A percentile compares a stretch with the other conserved stretches of the same genome.
These are phyloP conservation scores for Clathrus columnatus DNA, from an alignment of 768 basidiomycete genomes.

Conservation along the genomic window DNA sequence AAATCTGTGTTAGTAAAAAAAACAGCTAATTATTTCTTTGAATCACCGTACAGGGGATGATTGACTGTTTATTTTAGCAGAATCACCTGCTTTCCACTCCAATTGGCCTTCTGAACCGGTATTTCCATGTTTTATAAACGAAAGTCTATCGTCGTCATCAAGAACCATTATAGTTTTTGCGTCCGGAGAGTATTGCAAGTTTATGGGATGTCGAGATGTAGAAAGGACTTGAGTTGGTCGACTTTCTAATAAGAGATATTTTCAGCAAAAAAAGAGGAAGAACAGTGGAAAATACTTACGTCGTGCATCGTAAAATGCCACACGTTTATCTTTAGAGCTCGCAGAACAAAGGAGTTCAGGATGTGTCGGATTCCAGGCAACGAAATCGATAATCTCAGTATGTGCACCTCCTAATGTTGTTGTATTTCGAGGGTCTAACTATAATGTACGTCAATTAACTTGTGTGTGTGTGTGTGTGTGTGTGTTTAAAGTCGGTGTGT, in stretches of 20 bases:
- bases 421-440: slow-evolving; percentile 69
- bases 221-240: slow-evolving; percentile 51
- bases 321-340: slow-evolving; percentile 61
- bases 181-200: slow-evolving; percentile 68
- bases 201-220: slow-evolving; percentile 50
- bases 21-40: slow-evolving; percentile 20
- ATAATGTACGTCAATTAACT: background rate
- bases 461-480: background rate
- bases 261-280: background rate
- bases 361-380: slow-evolving; percentile 81
- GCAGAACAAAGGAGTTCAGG: slow-evolving; percentile 78
- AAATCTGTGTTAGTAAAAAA: too few species aligned
- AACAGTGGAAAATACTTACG: slow-evolving; percentile 37
- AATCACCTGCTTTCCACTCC: slow-evolving; percentile 27
- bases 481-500: background rate
- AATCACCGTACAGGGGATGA: slow-evolving; percentile 26
- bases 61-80: background rate
- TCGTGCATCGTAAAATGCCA: slow-evolving; percentile 80
- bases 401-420: slow-evolving; percentile 62
- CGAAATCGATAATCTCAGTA: slow-evolving; percentile 69
- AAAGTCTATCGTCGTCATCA: slow-evolving; percentile 50
- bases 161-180: slow-evolving; percentile 58
- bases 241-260: slow-evolving; percentile 42
- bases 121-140: slow-evolving; percentile 50
- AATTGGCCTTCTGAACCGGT: slow-evolving; percentile 46